Evolutionary conservation across 768 basidiomycete genomes (phyloP), one percentile per base, ranked within the genome.

Genomic region (Pisolithus microcarpus): DNA sequence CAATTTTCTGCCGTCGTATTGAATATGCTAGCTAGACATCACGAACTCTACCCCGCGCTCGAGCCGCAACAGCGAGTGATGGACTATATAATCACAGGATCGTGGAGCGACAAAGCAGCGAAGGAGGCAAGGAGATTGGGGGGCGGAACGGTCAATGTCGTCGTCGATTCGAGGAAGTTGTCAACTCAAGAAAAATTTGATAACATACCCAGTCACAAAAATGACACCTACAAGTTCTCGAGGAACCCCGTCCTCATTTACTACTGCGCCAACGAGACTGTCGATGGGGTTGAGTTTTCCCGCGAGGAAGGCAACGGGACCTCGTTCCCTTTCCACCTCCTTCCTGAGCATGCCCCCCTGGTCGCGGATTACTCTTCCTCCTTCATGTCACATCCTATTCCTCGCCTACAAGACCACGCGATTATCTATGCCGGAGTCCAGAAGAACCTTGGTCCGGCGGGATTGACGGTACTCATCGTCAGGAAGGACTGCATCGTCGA

Each of bases 191-290:
- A 62, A 31, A 80, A 85, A 63, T 89, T 85, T 68, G 85, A 91
- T 57, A 81, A 78, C 55, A 81, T 98, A 63, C 93, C 96, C 8
- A 71, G 82, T 10, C 82, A 80, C 63, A 69, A 73, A 49, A 76
- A 77, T 48, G 98, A 87, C 77, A 52, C n/a, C 45, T 47, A 60
- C 23, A 64, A 69, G 9, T 91, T 97, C 72, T 86, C 87, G 7
- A 55, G 69, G n/a, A 78, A 84, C 63, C 85, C 95, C 13, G 94
- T 88, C 24, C 78, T 94, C 58, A 84, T 97, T 52, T 98, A 95
- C 72, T 98, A 96, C 72, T 99, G 96, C 78, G 96, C 96, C 68
- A 99, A 99, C 75, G 96, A 99, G 74, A 99, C 96, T 13, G 87
- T 98, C 52, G 86, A 95, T 58, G 96, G 96, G 39, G 85, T 93